Percentiles rank a stretch among this genome's conserved stretches.
Conservation (phyloP, 805 yeast species). For the Candida wancherniae region DNA sequence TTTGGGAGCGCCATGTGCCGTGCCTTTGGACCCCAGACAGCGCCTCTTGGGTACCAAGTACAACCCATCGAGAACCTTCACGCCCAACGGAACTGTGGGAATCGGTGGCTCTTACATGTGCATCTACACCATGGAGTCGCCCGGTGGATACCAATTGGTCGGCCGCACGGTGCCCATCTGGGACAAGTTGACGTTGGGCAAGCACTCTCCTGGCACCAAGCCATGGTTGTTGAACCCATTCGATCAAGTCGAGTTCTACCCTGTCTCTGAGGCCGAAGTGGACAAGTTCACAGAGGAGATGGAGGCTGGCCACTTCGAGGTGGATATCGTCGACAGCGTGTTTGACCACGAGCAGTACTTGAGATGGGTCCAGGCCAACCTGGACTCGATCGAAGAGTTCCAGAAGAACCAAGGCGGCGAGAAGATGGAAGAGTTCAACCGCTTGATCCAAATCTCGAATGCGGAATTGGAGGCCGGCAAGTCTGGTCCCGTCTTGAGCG, state of each 20-base stretch:
- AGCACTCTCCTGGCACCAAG: conserved; percentile 46
- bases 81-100: conserved; percentile 97
- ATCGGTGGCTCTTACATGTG: conserved; percentile 99
- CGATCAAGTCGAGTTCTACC: conserved; percentile 92
- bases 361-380: conserved; percentile 71
- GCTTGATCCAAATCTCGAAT: conserved; percentile 75
- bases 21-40: conserved; percentile 95
- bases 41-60: conserved; percentile 89
- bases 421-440: conserved; percentile 79
- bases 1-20: conserved; percentile 98
- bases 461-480: conserved; percentile 56
- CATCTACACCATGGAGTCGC: conserved; percentile 95
- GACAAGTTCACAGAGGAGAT: conserved; percentile 68
- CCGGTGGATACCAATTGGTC: conserved; percentile 96
- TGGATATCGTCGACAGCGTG: conserved; percentile 68
- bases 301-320: conserved; percentile 72
- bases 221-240: conserved; percentile 94
- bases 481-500: conserved; percentile 40
- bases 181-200: conserved; percentile 85
- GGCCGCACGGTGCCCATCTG: conserved; percentile 97
- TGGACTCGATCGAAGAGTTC: conserved; percentile 66
- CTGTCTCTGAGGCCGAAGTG: conserved; percentile 80
- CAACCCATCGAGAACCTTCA: conserved; percentile 92
- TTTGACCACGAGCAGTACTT: conserved; percentile 80
- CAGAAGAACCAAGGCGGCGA: conserved; percentile 69